Evolutionary conservation across 345 rosid genomes (phyloP).

Genomic region (Carallia brachiata): DNA sequence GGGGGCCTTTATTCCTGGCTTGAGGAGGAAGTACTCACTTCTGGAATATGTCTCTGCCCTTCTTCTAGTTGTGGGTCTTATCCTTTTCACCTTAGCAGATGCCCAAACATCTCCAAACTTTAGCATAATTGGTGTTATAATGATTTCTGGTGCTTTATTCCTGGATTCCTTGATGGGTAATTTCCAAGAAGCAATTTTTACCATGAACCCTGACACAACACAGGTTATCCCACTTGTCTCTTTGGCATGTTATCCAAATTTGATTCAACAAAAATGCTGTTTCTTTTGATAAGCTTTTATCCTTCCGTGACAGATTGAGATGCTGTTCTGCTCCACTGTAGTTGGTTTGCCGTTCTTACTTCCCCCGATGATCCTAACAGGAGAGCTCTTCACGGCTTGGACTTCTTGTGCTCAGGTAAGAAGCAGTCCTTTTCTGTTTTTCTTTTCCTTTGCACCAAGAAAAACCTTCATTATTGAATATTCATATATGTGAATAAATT

Average conservation of each 20-base stretch:
- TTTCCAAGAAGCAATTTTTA: constrained; percentile 89
- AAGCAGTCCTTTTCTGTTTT: not conserved
- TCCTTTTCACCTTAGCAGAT: constrained; percentile 89
- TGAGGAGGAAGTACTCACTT: constrained; percentile 77
- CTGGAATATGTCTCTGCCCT: constrained; percentile 81
- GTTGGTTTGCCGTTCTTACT: constrained; percentile 89
- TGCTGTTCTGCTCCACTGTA: constrained; percentile 89
- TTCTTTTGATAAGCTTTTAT: not conserved
- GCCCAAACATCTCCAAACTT: constrained; percentile 93
- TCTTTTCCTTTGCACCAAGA: not conserved
- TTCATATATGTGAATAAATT: not conserved
- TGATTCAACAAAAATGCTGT: not conserved
- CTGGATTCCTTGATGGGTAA: constrained; percentile 90
- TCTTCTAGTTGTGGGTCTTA: constrained; percentile 79
- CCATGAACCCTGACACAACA: constrained; percentile 77
- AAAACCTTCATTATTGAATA: not conserved
- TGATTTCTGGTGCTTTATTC: constrained; percentile 84
- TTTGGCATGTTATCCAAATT: not conserved
- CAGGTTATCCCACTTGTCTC: constrained; percentile 42
- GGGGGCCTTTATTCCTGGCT: constrained; percentile 95
- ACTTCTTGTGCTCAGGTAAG: constrained; percentile 84
- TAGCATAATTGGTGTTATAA: constrained; percentile 72
- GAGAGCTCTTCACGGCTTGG: constrained; percentile 92
- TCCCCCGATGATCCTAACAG: constrained; percentile 95
- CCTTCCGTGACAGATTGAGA: constrained; percentile 63